Evolutionary conservation across 768 basidiomycete species (phyloP).

Genomic region (Xerocomus brunneocitrinus): DNA sequence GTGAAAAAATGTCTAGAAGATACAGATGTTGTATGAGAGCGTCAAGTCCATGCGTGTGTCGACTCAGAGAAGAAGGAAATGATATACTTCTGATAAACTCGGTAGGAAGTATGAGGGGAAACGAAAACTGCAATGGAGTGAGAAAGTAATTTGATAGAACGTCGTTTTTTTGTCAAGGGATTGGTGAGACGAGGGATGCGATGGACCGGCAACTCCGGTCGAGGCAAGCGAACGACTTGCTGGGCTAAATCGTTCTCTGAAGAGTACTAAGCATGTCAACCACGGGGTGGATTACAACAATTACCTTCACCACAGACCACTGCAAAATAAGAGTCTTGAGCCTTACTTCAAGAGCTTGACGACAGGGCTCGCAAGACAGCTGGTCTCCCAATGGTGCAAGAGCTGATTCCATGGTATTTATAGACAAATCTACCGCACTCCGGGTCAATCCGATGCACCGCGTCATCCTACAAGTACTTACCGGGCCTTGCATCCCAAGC

Average conservation of each 20-base stretch:
- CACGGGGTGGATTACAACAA: neutral
- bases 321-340: conserved; percentile 65
- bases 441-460: neutral
- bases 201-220: neutral
- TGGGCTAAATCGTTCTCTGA: conserved; percentile 53
- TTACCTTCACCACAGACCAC: conserved; percentile 77
- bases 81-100: neutral
- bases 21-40: neutral
- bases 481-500: conserved; percentile 83
- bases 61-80: neutral
- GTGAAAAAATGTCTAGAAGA: neutral
- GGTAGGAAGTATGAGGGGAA: neutral
- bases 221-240: neutral
- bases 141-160: neutral
- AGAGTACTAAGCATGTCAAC: conserved; percentile 7
- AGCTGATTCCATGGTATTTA: conserved; percentile 66
- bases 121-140: neutral
- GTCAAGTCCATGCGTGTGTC: conserved; percentile 2
- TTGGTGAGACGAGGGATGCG: conserved; percentile 2
- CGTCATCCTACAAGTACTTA: conserved; percentile 30
- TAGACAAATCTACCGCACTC: conserved; percentile 58
- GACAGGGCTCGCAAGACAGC: conserved; percentile 66
- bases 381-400: conserved; percentile 67
- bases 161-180: neutral
- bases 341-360: conserved; percentile 55